Evolutionary conservation across 2,329 filamentous ascomycete species (phyloP).

Genomic region (Paracorniculantispora psalliotae): DNA sequence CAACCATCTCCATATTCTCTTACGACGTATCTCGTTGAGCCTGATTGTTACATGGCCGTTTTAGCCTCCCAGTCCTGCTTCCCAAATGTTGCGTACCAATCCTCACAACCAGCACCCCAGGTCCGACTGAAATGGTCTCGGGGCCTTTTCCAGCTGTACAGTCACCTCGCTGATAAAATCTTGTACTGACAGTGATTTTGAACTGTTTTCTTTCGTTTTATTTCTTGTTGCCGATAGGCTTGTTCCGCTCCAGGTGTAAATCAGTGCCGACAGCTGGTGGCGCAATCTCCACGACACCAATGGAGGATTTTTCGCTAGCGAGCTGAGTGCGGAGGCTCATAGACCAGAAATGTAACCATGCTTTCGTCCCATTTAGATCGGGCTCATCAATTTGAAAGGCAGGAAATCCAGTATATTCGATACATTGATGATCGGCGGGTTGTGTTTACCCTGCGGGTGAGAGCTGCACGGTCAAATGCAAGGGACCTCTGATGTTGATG

Average conservation of each 20-base stretch:
- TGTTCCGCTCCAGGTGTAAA: slow-evolving; percentile 48
- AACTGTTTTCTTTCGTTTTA: slow-evolving; percentile 49
- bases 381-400: slow-evolving; percentile 49
- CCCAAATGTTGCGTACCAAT: slow-evolving; percentile 40
- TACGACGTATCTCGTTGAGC: too few relatives aligned
- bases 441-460: slow-evolving; percentile 40
- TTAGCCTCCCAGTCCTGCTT: slow-evolving; percentile 14
- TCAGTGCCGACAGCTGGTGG: slow-evolving; percentile 51
- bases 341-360: slow-evolving; percentile 52
- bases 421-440: slow-evolving; percentile 48
- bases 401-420: slow-evolving; percentile 49
- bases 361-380: slow-evolving; percentile 57
- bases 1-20: too few relatives aligned
- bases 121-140: slow-evolving; percentile 36
- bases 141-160: slow-evolving; percentile 40
- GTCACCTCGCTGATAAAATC: slow-evolving; percentile 50
- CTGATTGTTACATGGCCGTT: background rate
- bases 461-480: slow-evolving; percentile 49
- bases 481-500: slow-evolving; percentile 53
- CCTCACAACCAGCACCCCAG: slow-evolving; percentile 24
- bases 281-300: slow-evolving; percentile 51
- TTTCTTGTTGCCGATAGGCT: slow-evolving; percentile 57
- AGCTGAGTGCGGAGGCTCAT: slow-evolving; percentile 52
- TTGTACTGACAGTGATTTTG: slow-evolving; percentile 36
- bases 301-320: slow-evolving; percentile 28